Evolutionary conservation across 345 rosid genomes (phyloP), one percentile per base, ranked within the genome.

Genomic region (Melastoma malabathricum): DNA sequence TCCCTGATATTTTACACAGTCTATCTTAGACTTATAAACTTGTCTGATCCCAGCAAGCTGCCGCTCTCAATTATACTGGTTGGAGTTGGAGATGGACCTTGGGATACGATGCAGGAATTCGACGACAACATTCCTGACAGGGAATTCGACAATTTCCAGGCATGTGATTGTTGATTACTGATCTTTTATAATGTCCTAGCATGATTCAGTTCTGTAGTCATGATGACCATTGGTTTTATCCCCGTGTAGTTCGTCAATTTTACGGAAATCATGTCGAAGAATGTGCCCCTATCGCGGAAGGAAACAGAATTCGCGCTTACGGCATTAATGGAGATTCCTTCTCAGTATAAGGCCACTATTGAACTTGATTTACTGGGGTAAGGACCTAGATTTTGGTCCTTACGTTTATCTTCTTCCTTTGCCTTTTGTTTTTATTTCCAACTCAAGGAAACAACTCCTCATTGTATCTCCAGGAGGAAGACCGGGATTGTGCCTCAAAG

Each of bases 61-160:
- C 97, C 97, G 20, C 56, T 93, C 49, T 88, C 97, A 20, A 85
- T 93, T 47, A 68, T 88, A 46, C 70, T 88, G 55, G 97, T 93
- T 0, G 99, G 99, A 50, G 97, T 93, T 0, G 99, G 99, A 18
- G 99, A 93, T 68, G 99, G 99, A 13, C 99, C 99, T 20, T 93
- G 99, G 99, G 97, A 93, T 62, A 83, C 78, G 77, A 93, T 93
- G 99, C 72, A 74, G 59, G 94, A 93, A 66, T 93, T 93, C 39
- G 97, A 88, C 50, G 99, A 93, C 59, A 93, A 93, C 64, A 93
- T 93, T 38, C 97, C 99, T 57, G 60, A 95, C 48, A 71, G 99
- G 68, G 97, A 77, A 13, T 93, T 93, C 19, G 99, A 93, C 52
- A 88, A 93, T 72, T 93, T 93, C 75, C 99, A 93, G 84, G 99